Evolutionary conservation across 441 rosid species (phyloP), one percentile per base, ranked within the genome.

Genomic region (California macrophylla): DNA sequence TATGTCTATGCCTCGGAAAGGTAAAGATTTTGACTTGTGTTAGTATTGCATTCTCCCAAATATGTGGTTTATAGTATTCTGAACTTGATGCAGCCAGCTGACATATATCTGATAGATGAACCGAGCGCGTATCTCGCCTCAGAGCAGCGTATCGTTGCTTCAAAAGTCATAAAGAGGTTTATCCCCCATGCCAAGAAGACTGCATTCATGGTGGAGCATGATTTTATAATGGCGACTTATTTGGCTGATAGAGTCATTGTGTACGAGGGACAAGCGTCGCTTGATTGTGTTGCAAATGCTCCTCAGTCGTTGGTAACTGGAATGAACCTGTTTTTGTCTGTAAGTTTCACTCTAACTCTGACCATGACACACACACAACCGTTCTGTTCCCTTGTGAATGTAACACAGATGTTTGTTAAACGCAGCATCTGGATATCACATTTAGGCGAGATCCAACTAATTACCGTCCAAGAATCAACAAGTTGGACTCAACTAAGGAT

Each of bases 51-150:
- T n/a, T n/a, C n/a, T n/a, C n/a, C n/a, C n/a, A n/a, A n/a, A n/a
- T n/a, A n/a, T n/a, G n/a, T n/a, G n/a, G n/a, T n/a, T n/a, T n/a
- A 13, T 40, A 3, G 5, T 30, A 30, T 40, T 40, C n/a, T 40
- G 47, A 12, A n/a, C 34, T 54, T 72, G 40, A 61, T 85, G 83
- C 95, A 93, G 98, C 97, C 98, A 1, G 98, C 98, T 4, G 97
- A 93, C 68, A 91, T 93, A 70, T 93, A 93, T 77, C 83, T 93
- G 72, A 93, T 93, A 21, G 98, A 94, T 78, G 97, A 94, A 75
- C 98, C 97, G 23, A 91, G 96, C 83, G 97, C 98, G 12, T 88
- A 93, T 84, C 92, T 93, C 13, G 98, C 91, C 69, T 94, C 98
- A 2, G 97, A 94, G 91, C 98, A 90, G 81, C 95, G 96, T 77